A percentile compares a stretch with the other conserved stretches of the same genome.
These are phyloP conservation scores for Eucalyptus fibrosa DNA, from an alignment of 345 rosid species.

Conservation along the genomic window DNA sequence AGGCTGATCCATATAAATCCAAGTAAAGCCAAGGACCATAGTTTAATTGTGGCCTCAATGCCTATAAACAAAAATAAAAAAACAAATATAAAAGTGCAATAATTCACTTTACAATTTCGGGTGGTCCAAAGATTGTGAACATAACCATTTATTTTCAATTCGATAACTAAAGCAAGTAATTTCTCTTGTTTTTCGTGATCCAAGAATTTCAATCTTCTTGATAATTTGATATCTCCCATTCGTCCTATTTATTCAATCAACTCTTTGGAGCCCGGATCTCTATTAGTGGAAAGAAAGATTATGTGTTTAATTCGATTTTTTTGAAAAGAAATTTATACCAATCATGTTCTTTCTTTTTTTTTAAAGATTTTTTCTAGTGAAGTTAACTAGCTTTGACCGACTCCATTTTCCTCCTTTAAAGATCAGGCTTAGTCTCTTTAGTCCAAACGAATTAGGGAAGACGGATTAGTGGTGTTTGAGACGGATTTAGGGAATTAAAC, in stretches of 20 bases:
- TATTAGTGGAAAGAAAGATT: not conserved
- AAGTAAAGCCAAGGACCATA: not conserved
- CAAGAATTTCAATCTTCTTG: accelerated
- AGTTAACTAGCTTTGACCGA: not conserved
- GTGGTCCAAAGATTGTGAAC: not conserved
- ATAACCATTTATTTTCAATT: not conserved
- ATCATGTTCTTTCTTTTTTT: not conserved
- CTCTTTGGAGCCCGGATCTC: not conserved
- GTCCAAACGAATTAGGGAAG: not conserved
- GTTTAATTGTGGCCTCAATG: accelerated
- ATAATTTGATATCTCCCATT: not conserved
- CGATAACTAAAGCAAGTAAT: accelerated
- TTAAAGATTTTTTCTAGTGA: not conserved
- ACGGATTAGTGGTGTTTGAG: not conserved
- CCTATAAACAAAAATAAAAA: not conserved
- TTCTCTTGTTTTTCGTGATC: accelerated
- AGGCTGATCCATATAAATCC: not conserved
- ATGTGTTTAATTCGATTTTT: not conserved
- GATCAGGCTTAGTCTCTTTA: not conserved
- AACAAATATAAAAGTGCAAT: not conserved
- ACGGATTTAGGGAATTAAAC: not conserved
- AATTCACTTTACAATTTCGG: not conserved
- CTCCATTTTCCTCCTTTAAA: not conserved
- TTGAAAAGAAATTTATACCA: not conserved
- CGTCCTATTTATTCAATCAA: accelerated